Conservation (phyloP, 2,329 filamentous ascomycete species). For the Cadophora sp. region DNA sequence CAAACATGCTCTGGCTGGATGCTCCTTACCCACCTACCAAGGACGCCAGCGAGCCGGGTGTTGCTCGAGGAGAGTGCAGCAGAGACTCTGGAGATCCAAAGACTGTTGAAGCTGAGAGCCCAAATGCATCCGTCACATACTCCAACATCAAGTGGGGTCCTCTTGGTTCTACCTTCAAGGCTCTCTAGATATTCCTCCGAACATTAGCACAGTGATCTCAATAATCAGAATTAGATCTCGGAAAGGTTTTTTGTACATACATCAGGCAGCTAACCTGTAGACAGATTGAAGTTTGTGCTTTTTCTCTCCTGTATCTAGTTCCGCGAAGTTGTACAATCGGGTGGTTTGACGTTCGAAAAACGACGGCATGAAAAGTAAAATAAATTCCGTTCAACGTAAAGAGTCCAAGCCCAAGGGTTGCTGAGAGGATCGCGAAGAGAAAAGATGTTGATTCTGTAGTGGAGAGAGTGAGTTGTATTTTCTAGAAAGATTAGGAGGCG, state of each 20-base stretch:
- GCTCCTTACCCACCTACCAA: conserved; percentile 62
- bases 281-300: conserved; percentile 27
- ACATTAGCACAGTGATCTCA: conserved; percentile 29
- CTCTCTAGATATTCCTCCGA: conserved; percentile 32
- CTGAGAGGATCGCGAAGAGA: background rate
- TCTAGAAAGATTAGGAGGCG: no score
- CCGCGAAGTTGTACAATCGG: conserved; percentile 9
- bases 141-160: conserved; percentile 46
- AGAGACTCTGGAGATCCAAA: conserved; percentile 57
- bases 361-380: conserved; percentile 3
- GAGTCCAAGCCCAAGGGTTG: background rate
- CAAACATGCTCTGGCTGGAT: conserved; percentile 80
- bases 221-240: conserved; percentile 17
- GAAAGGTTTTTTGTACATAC: conserved; percentile 15
- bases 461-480: no score
- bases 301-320: conserved; percentile 33
- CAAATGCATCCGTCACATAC: conserved; percentile 52
- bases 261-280: conserved; percentile 25
- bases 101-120: conserved; percentile 54
- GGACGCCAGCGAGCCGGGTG: conserved; percentile 53
- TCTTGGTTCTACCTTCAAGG: conserved; percentile 42
- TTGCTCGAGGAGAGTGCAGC: conserved; percentile 60
- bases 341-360: background rate
- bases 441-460: background rate
- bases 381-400: background rate